Evolutionary conservation across 108 stramenopile genomes (phyloP), one percentile per base, ranked within the genome.

Genomic region (Conticribra weissflogii): DNA sequence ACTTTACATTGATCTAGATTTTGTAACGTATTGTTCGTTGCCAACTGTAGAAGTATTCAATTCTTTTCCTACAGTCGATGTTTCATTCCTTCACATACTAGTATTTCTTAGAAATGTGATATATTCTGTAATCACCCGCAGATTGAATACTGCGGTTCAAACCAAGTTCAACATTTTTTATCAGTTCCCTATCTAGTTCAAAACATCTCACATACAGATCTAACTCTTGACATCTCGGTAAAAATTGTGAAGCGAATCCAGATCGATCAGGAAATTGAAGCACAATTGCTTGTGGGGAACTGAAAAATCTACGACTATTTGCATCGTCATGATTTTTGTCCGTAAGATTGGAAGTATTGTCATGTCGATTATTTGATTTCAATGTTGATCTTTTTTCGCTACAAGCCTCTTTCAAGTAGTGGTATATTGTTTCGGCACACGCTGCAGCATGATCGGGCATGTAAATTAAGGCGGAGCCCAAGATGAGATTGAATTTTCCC

Each of bases 401-500:
- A 21, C 4, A 14, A 19, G 4, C 24, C 4, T 27, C 1, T 52
- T 28, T 48, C 31, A 74, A 22, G 25, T 74, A 74, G 46, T 66
- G 58, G 52, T 21, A 65, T n/a, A 74, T 14, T 2, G 72, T 66
- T 18, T 74, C 72, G 23, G 72, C 72, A 65, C 72, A 74, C 19
- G 63, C 72, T 14, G 32, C 33, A 29, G 72, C 72, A 51, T 74
- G 72, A 7, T 74, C 57, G 15, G 72, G 64, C 0, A 74, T 3
- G 34, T 65, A 74, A 1, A 74, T 51, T 19, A 74, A 46, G 1
- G 72, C 72, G 9, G 72, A 74, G 16, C 72, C 72, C 49, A 74
- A 34, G 9, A 74, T 65, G 3, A 74, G 56, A 74, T 65, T 58
- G 57, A 74, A 74, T 12, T 47, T 47, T 24, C 72, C 72, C 19